These are phyloP conservation scores for Chaetomium olivaceum DNA, from an alignment of 2,329 filamentous ascomycete species.

Conservation along the genomic window DNA sequence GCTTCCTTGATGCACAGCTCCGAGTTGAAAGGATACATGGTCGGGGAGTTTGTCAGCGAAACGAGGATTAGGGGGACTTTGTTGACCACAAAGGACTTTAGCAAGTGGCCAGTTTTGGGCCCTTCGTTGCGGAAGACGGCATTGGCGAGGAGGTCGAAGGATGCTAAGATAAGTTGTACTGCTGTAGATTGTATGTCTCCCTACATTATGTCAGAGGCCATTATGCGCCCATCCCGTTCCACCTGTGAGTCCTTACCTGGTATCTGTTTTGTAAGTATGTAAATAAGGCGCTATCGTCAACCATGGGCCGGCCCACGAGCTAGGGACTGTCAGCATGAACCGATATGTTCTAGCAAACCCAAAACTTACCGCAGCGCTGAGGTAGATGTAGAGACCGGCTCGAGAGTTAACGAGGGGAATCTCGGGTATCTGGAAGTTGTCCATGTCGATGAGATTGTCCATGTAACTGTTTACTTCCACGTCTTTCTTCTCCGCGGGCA, in stretches of 20 bases:
- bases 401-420: conserved; percentile 72
- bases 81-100: conserved; percentile 83
- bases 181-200: conserved; percentile 76
- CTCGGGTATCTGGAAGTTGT: conserved; percentile 60
- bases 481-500: conserved; percentile 53
- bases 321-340: conserved; percentile 43
- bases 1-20: conserved; percentile 72
- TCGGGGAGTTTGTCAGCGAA: conserved; percentile 53
- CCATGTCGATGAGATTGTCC: conserved; percentile 57
- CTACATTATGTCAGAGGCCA: conserved; percentile 45
- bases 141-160: conserved; percentile 88
- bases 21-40: conserved; percentile 70
- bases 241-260: conserved; percentile 52
- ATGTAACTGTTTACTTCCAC: conserved; percentile 57
- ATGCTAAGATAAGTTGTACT: conserved; percentile 80
- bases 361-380: conserved; percentile 73
- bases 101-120: conserved; percentile 63
- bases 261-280: conserved; percentile 84
- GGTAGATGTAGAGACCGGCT: conserved; percentile 80
- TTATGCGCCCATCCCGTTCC: neutral
- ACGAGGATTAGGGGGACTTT: conserved; percentile 58
- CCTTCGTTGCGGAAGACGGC: conserved; percentile 69
- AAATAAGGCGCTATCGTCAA: conserved; percentile 78
- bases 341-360: too few species aligned
- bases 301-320: conserved; percentile 77